Evolutionary conservation across 129 eudicot genomes (phyloP).

Genomic region (Mikania micrantha): DNA sequence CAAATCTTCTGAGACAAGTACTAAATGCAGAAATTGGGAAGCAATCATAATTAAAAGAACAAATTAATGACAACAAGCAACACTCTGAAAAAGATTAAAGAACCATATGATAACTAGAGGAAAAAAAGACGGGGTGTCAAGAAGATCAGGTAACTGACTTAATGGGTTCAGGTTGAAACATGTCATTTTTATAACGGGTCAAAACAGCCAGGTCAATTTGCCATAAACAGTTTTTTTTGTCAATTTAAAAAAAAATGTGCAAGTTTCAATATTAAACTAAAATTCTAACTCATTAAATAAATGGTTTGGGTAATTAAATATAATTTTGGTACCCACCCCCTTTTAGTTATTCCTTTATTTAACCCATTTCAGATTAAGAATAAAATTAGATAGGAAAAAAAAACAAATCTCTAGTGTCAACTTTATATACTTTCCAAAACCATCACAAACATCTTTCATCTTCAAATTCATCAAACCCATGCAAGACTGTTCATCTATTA

Average conservation of each 20-base stretch:
- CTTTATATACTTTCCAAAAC: background rate
- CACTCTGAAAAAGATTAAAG: background rate
- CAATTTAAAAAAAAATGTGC: background rate
- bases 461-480: background rate
- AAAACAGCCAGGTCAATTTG: background rate
- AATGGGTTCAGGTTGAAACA: background rate
- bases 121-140: background rate
- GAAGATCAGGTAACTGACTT: background rate
- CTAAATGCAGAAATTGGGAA: background rate
- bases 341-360: background rate
- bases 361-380: background rate
- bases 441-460: constrained; percentile 1
- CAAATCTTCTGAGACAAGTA: background rate
- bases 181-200: background rate
- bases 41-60: background rate
- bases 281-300: background rate
- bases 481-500: background rate
- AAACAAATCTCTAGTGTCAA: background rate
- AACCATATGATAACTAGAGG: background rate
- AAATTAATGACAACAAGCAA: background rate
- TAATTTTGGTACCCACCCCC: background rate
- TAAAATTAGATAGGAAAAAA: no score
- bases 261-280: background rate
- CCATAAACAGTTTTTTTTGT: background rate
- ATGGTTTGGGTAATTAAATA: background rate